Conservation (phyloP, 768 basidiomycete genomes). For the Leccinum pellstonianum region DNA sequence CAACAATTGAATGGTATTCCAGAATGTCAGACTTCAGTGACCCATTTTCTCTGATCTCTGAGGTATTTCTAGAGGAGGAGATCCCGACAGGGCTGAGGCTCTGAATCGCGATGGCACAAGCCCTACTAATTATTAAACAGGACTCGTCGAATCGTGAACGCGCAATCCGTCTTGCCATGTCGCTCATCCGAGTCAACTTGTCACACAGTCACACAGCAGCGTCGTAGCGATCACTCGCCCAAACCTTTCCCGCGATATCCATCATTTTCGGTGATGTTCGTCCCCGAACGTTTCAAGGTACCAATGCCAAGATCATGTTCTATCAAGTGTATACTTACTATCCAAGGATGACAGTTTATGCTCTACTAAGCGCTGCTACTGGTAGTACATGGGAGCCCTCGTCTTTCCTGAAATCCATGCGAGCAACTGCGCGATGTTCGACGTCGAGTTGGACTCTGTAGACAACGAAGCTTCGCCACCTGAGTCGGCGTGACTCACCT, state of each 20-base stretch:
- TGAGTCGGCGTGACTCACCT: background rate
- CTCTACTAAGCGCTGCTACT: background rate
- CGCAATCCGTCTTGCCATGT: background rate
- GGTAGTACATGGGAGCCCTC: background rate
- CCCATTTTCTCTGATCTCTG: background rate
- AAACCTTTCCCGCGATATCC: background rate
- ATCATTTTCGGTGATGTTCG: background rate
- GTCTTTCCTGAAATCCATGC: background rate
- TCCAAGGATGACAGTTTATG: background rate
- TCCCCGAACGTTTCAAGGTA: background rate
- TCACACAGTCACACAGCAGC: background rate
- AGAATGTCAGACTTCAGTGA: background rate
- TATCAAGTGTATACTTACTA: background rate
- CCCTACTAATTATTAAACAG: background rate
- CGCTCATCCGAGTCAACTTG: background rate
- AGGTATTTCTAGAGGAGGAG: background rate
- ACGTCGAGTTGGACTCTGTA: background rate
- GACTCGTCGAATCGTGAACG: background rate
- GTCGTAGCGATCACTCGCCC: background rate
- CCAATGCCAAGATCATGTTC: background rate
- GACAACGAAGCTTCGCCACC: background rate
- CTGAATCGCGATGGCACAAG: background rate
- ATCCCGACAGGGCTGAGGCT: background rate
- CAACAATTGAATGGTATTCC: background rate
- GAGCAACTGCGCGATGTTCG: background rate